Evolutionary conservation across 371 early-diverging fungal species (phyloP).

Genomic region (Mucor indicus): DNA sequence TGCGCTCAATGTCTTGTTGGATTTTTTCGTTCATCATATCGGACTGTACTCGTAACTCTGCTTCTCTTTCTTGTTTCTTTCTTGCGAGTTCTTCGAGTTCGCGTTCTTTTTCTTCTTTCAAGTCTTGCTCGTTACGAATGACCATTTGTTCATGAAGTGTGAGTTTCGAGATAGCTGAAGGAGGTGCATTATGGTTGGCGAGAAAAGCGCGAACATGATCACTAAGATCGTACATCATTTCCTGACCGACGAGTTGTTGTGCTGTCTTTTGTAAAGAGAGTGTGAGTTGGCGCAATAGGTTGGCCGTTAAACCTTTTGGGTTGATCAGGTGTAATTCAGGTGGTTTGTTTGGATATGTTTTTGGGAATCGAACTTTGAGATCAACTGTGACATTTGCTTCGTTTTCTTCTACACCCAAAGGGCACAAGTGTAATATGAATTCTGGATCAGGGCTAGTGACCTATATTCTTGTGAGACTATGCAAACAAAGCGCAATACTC

Average conservation of each 20-base stretch:
- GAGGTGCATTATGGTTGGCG: slow-evolving; percentile 58
- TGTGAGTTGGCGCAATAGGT: slow-evolving; percentile 44
- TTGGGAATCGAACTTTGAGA: slow-evolving; percentile 62
- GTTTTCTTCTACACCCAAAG: slow-evolving; percentile 53
- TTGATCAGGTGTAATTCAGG: slow-evolving; percentile 63
- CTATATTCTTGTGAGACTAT: slow-evolving; percentile 23
- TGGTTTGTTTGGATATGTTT: slow-evolving; percentile 66
- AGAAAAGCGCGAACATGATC: slow-evolving; percentile 63
- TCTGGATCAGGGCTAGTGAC: slow-evolving; percentile 60
- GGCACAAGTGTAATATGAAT: slow-evolving; percentile 62
- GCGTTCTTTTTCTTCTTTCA: slow-evolving; percentile 44
- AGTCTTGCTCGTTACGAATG: slow-evolving; percentile 55
- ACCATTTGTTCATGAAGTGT: slow-evolving; percentile 63
- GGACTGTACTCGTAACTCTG: slow-evolving; percentile 49
- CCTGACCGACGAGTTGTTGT: slow-evolving; percentile 54
- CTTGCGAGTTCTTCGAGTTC: slow-evolving; percentile 40
- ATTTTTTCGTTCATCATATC: slow-evolving; percentile 56
- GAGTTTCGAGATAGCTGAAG: slow-evolving; percentile 49
- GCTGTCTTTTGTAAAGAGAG: slow-evolving; percentile 43
- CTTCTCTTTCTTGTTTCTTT: slow-evolving; percentile 38
- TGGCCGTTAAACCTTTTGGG: slow-evolving; percentile 53
- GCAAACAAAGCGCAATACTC: slow-evolving; percentile 1
- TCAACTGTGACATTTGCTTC: slow-evolving; percentile 52
- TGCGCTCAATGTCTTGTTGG: slow-evolving; percentile 50
- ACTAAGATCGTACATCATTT: slow-evolving; percentile 77